Evolutionary conservation across 305 asterid genomes (phyloP), one percentile per base, ranked within the genome.

Genomic region (Ajuga reptans): DNA sequence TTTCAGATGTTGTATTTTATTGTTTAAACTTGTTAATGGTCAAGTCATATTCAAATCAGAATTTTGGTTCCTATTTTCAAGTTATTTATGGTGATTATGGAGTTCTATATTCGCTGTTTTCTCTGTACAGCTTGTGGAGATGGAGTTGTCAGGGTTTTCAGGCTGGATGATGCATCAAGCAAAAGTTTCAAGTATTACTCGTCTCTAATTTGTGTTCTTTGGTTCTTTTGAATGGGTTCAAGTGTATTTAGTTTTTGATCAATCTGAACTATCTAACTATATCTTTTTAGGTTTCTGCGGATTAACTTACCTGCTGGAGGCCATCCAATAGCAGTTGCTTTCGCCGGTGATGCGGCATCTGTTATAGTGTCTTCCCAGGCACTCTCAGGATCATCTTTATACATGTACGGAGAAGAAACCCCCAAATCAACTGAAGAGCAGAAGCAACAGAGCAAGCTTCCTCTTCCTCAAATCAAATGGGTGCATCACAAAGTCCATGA

Each of bases 151-250:
- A 83, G 99, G 90, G 84, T 93, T 75, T 93, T 93, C 89, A 87
- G 78, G 83, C 76, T 94, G 95, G 99, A 94, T 64, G 98, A 94
- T 74, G 98, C 84, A 52, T 68, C 94, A 62, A 88, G 93, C 84
- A 94, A 89, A 88, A 94, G 99, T 78, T 94, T 94, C 83, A 94
- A 94, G 99, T 94, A 94, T 55, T 86, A 85, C 61, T 80, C 15
- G 64, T 79, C 78, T 68, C 76, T 55, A 46, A 69, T 64, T 59
- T 71, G 37, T 14, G 24, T 41, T 65, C 64, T 54, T 73, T 46
- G 46, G 46, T 43, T 61, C 64, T 42, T 16, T 66, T 68, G 41
- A 42, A 62, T 53, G 16, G 36, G 68, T 41, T 37, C 64, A 33
- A 65, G 62, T 33, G 46, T 67, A 52, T 46, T 21, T 43, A 33